Evolutionary conservation across 2,329 filamentous ascomycete species (phyloP).

Genomic region (Phialemoniopsis sp.): DNA sequence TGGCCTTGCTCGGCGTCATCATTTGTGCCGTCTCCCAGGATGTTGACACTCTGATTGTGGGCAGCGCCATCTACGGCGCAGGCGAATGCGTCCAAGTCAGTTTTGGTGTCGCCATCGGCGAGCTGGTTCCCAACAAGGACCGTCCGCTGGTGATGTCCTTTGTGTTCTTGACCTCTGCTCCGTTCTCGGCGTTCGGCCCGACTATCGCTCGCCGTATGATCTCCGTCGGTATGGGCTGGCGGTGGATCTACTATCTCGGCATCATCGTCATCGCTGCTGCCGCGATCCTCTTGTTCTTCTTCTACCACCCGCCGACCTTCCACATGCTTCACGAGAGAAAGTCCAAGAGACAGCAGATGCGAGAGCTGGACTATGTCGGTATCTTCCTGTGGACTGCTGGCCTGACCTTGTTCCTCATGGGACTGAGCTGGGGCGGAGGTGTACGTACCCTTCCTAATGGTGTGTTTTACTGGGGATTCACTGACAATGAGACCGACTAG

Average conservation of each 20-base stretch:
- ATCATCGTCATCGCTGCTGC: constrained; percentile 27
- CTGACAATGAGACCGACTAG: background rate
- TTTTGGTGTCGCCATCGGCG: constrained; percentile 31
- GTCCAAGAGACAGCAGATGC: constrained; percentile 27
- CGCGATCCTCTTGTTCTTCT: constrained; percentile 27
- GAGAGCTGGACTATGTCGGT: constrained; percentile 34
- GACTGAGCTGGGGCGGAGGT: constrained; percentile 36
- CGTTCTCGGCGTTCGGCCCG: constrained; percentile 27
- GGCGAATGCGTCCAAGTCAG: constrained; percentile 30
- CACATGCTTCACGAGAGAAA: constrained; percentile 31
- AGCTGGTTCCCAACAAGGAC: constrained; percentile 37
- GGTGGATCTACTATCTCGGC: constrained; percentile 35
- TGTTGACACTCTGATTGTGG: constrained; percentile 25
- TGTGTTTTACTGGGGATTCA: background rate
- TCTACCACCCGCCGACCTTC: constrained; percentile 34
- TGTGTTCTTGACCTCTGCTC: constrained; percentile 27
- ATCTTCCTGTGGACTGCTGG: constrained; percentile 39
- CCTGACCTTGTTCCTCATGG: constrained; percentile 38
- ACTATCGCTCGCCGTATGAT: constrained; percentile 29
- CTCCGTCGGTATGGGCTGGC: constrained; percentile 26
- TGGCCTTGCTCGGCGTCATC: constrained; percentile 28
- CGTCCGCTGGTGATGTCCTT: constrained; percentile 25
- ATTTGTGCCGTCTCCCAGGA: constrained; percentile 25
- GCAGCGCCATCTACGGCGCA: constrained; percentile 26
- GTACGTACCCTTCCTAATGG: constrained; percentile 1